Evolutionary conservation across 2,329 filamentous ascomycete genomes (phyloP).

Genomic region (Blastomyces silverae): DNA sequence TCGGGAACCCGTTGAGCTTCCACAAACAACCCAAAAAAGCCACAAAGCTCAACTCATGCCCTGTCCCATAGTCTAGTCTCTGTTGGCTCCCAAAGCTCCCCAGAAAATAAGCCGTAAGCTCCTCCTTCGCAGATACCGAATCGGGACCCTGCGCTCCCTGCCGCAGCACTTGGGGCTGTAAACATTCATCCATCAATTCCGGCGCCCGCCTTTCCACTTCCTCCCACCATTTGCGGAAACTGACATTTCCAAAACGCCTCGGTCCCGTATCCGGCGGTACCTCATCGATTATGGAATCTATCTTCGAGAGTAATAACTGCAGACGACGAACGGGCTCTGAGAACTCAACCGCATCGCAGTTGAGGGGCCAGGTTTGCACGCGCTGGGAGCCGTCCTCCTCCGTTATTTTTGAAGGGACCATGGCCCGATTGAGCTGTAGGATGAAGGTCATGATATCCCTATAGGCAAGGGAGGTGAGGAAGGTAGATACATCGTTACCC

Average conservation of each 20-base stretch:
- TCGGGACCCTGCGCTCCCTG: constrained; percentile 27
- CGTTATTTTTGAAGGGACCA: constrained; percentile 61
- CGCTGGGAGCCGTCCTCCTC: constrained; percentile 28
- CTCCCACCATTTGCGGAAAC: constrained; percentile 76
- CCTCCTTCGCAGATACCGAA: constrained; percentile 51
- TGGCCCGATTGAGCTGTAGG: constrained; percentile 78
- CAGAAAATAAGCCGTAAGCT: constrained; percentile 71
- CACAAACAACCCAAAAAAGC: constrained; percentile 85
- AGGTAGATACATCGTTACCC: constrained; percentile 69
- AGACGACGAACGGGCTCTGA: constrained; percentile 58
- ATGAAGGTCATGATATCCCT: constrained; percentile 80
- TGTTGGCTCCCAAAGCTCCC: constrained; percentile 84
- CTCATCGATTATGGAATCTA: constrained; percentile 64
- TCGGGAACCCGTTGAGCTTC: constrained; percentile 75
- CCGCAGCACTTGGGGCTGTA: constrained; percentile 47
- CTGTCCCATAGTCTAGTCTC: constrained; percentile 88
- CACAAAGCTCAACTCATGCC: constrained; percentile 89
- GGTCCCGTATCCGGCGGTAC: constrained; percentile 80
- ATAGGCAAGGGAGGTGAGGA: constrained; percentile 76
- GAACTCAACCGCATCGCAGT: constrained; percentile 39
- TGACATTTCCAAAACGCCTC: constrained; percentile 83
- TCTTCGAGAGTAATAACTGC: constrained; percentile 57
- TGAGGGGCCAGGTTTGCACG: constrained; percentile 47
- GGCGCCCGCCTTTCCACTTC: constrained; percentile 57
- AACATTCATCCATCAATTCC: constrained; percentile 50